Conservation (phyloP, 163 green algal genomes). For the Scenedesmus sp. region DNA sequence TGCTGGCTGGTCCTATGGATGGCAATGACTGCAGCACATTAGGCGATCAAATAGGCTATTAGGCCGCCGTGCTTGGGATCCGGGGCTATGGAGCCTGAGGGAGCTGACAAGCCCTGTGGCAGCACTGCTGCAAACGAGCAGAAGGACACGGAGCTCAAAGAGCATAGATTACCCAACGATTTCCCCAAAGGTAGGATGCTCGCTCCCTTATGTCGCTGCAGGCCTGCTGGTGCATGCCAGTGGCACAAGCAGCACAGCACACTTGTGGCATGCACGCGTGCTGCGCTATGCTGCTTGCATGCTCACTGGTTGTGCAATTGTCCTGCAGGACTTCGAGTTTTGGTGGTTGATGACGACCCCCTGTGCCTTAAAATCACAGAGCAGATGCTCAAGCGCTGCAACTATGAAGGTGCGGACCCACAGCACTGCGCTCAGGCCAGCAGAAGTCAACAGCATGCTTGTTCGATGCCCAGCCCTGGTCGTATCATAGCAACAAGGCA, state of each 20-base stretch:
- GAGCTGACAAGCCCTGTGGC: not conserved
- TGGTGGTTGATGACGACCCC: conserved; percentile 96
- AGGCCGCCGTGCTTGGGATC: not conserved
- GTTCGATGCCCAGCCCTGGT: not conserved
- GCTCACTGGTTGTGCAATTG: conserved; percentile 40
- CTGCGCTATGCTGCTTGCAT: not conserved
- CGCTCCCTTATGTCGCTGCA: not conserved
- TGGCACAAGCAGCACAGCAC: not conserved
- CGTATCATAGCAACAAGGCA: too few relatives aligned
- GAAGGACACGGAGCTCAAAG: not conserved
- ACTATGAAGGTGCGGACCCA: conserved; percentile 81
- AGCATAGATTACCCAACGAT: not conserved
- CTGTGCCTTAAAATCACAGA: conserved; percentile 95
- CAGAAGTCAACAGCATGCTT: not conserved
- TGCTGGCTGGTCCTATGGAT: not conserved
- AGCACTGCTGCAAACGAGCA: conserved; percentile 6
- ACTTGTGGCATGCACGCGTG: not conserved
- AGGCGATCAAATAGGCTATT: not conserved
- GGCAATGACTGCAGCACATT: not conserved
- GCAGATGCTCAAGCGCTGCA: conserved; percentile 90
- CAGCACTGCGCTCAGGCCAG: not conserved
- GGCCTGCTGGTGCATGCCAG: not conserved
- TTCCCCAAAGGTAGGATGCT: not conserved
- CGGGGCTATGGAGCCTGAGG: not conserved
- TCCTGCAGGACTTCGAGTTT: conserved; percentile 76